phyloP scores from a whole-genome alignment of 75 land plant genomes.

The Picea glauca region DNA sequence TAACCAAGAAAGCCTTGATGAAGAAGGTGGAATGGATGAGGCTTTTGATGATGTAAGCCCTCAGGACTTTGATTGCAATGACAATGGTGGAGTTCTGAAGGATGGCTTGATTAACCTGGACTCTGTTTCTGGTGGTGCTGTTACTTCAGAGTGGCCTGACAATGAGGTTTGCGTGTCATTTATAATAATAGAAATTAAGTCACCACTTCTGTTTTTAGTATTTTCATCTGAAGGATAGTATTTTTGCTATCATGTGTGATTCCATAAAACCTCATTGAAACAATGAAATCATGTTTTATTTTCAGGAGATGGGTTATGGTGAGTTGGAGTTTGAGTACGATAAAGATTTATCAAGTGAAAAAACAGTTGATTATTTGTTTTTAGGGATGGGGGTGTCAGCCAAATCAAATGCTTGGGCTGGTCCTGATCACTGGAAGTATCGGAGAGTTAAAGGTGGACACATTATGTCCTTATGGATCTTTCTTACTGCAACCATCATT shows the following conservation, averaged over 20 bases:
- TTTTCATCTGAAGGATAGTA: background rate
- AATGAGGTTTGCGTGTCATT: conserved; percentile 1
- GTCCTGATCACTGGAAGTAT: conserved; percentile 96
- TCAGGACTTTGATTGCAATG: background rate
- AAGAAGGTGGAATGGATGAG: background rate
- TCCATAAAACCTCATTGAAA: background rate
- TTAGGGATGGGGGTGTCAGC: conserved; percentile 49
- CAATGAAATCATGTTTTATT: background rate
- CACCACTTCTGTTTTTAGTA: background rate
- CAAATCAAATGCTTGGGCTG: conserved; percentile 90
- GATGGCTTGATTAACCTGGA: conserved; percentile 1
- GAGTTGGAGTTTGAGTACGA: conserved; percentile 5
- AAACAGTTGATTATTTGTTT: conserved; percentile 51
- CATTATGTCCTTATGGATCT: conserved; percentile 34
- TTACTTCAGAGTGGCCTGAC: background rate
- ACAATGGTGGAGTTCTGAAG: background rate
- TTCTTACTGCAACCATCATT: conserved; percentile 49
- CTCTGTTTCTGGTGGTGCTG: background rate
- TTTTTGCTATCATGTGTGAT: background rate
- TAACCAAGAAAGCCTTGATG: conserved; percentile 15
- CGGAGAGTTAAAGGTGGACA: conserved; percentile 57
- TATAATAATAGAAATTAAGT: background rate
- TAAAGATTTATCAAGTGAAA: conserved; percentile 29
- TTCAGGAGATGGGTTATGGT: conserved; percentile 11
- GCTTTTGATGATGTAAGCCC: conserved; percentile 13